Evolutionary conservation across 768 basidiomycete species (phyloP).

Genomic region (Psilocybe tampanensis): DNA sequence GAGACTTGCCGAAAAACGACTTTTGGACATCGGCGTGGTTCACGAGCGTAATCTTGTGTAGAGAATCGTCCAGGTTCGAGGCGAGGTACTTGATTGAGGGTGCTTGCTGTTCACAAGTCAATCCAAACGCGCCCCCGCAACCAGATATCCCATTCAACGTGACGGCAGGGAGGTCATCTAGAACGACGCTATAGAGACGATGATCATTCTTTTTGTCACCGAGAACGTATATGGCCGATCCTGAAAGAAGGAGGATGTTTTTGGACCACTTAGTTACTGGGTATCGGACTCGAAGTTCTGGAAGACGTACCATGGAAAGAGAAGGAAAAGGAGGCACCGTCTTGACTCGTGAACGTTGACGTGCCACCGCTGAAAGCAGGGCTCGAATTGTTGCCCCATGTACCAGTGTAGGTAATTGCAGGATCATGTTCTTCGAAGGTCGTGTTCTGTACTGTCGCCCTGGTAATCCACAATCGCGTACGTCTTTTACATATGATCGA

Average conservation of each 20-base stretch:
- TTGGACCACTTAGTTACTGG: not conserved
- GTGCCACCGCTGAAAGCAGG: constrained; percentile 49
- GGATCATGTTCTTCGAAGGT: constrained; percentile 44
- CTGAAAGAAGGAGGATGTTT: constrained; percentile 19
- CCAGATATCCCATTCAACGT: constrained; percentile 44
- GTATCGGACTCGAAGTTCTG: not conserved
- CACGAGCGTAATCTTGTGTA: constrained; percentile 39
- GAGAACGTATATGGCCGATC: constrained; percentile 45
- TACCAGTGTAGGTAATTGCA: constrained; percentile 39
- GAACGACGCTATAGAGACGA: constrained; percentile 40
- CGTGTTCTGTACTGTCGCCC: constrained; percentile 42
- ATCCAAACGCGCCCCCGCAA: constrained; percentile 46
- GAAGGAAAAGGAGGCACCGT: constrained; percentile 40
- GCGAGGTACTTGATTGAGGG: constrained; percentile 46
- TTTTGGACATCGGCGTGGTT: constrained; percentile 45
- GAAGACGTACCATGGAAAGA: constrained; percentile 39
- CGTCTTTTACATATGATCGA: not conserved
- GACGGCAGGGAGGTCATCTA: constrained; percentile 38
- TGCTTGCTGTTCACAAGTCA: constrained; percentile 47
- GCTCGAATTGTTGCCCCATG: constrained; percentile 44
- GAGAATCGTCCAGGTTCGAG: constrained; percentile 39
- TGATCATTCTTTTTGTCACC: constrained; percentile 56
- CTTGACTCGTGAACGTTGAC: constrained; percentile 42
- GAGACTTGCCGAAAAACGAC: constrained; percentile 44
- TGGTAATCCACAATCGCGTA: constrained; percentile 13